Conservation (phyloP, 805 yeast genomes). For the Hanseniaspora lachancei region DNA sequence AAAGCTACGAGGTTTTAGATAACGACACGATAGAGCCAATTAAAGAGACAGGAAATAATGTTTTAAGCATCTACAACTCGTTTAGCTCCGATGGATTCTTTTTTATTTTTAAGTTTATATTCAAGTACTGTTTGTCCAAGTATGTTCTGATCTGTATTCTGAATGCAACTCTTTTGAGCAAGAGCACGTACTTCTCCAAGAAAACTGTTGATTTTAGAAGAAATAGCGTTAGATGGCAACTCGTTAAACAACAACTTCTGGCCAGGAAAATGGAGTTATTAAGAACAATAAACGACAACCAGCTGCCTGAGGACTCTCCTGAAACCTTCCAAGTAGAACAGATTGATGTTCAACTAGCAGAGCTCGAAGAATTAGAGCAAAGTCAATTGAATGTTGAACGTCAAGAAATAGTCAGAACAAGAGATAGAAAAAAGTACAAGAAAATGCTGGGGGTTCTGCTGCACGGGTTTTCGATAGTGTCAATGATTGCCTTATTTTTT, state of each 20-base stretch:
- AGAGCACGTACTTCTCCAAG: slow-evolving; percentile 1
- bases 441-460: neutral
- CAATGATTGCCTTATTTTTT: neutral
- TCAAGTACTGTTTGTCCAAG: slow-evolving; percentile 6
- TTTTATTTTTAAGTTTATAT: neutral
- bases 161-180: slow-evolving; percentile 6
- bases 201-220: slow-evolving; percentile 5
- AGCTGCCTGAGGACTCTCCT: neutral
- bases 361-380: neutral
- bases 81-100: neutral
- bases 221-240: slow-evolving; percentile 4
- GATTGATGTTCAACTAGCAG: neutral
- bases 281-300: neutral
- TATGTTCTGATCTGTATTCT: slow-evolving; percentile 6
- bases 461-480: neutral
- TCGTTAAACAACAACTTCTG: slow-evolving; percentile 1
- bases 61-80: neutral
- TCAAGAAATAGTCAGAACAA: neutral
- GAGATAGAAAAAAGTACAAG: neutral
- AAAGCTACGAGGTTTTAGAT: neutral
- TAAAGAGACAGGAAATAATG: neutral
- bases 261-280: neutral
- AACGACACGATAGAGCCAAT: neutral
- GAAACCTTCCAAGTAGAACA: neutral
- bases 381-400: neutral